Evolutionary conservation across 106 monocot species (phyloP), one percentile per base, ranked within the genome.

Genomic region (Allium cepa): DNA sequence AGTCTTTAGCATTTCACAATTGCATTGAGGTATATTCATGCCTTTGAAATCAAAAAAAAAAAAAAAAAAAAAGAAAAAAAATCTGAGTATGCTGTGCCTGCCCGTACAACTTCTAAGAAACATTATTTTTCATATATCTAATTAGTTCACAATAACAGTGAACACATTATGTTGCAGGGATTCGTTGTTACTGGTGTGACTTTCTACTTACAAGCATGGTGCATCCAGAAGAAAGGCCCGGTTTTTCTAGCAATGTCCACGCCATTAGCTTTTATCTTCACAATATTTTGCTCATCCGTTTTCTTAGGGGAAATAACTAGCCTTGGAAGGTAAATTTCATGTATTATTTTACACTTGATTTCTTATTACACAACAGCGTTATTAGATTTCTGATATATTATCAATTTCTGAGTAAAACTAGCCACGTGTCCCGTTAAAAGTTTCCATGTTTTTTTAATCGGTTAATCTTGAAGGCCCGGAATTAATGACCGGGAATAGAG

Each of bases 331-430:
- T 18, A 49, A 47, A 17, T 64, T 16, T 14, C 47, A 49, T 46
- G 16, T 50, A 0, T 60, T 18, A 36, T 36, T 36, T 4, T 3
- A 36, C 36, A 4, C 3, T 55, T 11, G 53, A 53, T 53, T 9
- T 12, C 7, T 8, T 55, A 55, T 53, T 53, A 15, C 53, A 53
- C 15, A 1, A 15, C 90, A 71, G 87, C 75, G 61, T 93, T 85
- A 4, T 93, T 92, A 36, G 84, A 99, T 67, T 92, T 93, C 65
- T 93, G 87, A 36, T 87, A 83, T 90, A 87, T 87, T 60, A 99
- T 63, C 93, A 45, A 93, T 93, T 57, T 93, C 87, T 15, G 83
- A 82, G 62, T 99, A 90, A 17, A 90, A 93, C 68, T 79, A 87
- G 48, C 99, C 93, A 52, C 93, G 48, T 93, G 73, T 11, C 92